These are phyloP conservation scores for Magnusiomyces magnusii DNA, from an alignment of 1,139 yeast genomes.

Conservation along the genomic window DNA sequence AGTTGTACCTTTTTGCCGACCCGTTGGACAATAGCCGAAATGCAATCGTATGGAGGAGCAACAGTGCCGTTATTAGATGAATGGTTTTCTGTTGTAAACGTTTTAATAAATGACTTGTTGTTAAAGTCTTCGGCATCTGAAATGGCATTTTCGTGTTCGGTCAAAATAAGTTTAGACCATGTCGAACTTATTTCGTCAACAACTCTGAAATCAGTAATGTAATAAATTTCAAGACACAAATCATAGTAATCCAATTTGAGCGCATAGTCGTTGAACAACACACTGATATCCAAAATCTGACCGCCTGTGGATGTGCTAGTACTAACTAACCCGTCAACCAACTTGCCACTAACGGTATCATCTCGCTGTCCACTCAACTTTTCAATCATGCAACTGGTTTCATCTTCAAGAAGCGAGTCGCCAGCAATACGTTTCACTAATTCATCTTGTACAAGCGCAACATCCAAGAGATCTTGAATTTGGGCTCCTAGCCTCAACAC, in stretches of 20 bases:
- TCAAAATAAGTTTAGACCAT: slow-evolving; percentile 33
- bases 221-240: slow-evolving; percentile 68
- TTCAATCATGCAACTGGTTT: slow-evolving; percentile 38
- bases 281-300: slow-evolving; percentile 62
- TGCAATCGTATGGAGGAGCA: slow-evolving; percentile 29
- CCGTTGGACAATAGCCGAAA: slow-evolving; percentile 37
- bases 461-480: slow-evolving; percentile 77
- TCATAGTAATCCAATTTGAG: slow-evolving; percentile 86
- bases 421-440: slow-evolving; percentile 49
- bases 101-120: slow-evolving; percentile 15
- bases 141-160: slow-evolving; percentile 25
- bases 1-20: slow-evolving; percentile 45
- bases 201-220: slow-evolving; percentile 56
- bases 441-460: slow-evolving; percentile 85
- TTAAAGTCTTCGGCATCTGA: slow-evolving; percentile 29
- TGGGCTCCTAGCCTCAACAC: slow-evolving; percentile 62
- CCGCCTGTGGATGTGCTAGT: slow-evolving; percentile 35
- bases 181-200: slow-evolving; percentile 33
- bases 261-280: slow-evolving; percentile 76
- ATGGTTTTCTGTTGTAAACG: not conserved
- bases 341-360: not conserved
- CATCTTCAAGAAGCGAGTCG: slow-evolving; percentile 47
- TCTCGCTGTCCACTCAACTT: slow-evolving; percentile 34
- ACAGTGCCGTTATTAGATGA: slow-evolving; percentile 10
- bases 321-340: not conserved